Conservation (phyloP, 805 yeast species). For the Kuraishia hungarica region DNA sequence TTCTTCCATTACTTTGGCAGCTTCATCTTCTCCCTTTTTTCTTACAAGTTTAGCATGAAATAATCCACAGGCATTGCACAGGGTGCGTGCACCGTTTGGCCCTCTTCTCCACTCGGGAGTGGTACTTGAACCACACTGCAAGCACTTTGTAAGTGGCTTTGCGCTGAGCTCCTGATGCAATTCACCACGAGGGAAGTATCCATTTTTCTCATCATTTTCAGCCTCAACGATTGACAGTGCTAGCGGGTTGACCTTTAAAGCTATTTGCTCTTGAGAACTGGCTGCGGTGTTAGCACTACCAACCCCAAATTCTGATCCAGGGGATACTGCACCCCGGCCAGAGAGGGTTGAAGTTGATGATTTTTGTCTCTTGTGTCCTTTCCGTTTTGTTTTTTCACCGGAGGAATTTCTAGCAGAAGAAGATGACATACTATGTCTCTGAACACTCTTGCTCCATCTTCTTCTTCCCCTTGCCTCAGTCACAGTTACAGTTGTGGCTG, state of each 20-base stretch:
- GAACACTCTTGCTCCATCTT: not conserved
- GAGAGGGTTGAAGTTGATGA: not conserved
- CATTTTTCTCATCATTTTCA: constrained; percentile 3
- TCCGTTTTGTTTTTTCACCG: not conserved
- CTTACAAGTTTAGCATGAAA: constrained; percentile 62
- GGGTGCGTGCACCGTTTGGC: constrained; percentile 65
- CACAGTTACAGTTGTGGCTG: not conserved
- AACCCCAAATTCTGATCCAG: not conserved
- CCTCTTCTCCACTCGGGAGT: constrained; percentile 87
- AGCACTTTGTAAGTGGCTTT: constrained; percentile 29
- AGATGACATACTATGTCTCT: not conserved
- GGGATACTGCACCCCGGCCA: not conserved
- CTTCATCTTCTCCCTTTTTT: constrained; percentile 43
- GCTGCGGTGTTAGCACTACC: not conserved
- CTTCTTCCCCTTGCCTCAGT: not conserved
- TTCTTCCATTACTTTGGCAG: constrained; percentile 26
- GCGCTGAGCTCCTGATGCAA: constrained; percentile 26
- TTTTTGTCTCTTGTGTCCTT: not conserved
- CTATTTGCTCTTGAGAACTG: not conserved
- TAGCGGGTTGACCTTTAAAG: not conserved
- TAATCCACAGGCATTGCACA: constrained; percentile 81
- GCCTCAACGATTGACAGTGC: not conserved
- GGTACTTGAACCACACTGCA: constrained; percentile 64
- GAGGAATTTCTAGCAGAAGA: not conserved
- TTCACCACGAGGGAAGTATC: constrained; percentile 20